A percentile compares a stretch with the other conserved stretches of the same genome.
Conservation (phyloP, 768 basidiomycete genomes). For the Lentinula raphanica region DNA sequence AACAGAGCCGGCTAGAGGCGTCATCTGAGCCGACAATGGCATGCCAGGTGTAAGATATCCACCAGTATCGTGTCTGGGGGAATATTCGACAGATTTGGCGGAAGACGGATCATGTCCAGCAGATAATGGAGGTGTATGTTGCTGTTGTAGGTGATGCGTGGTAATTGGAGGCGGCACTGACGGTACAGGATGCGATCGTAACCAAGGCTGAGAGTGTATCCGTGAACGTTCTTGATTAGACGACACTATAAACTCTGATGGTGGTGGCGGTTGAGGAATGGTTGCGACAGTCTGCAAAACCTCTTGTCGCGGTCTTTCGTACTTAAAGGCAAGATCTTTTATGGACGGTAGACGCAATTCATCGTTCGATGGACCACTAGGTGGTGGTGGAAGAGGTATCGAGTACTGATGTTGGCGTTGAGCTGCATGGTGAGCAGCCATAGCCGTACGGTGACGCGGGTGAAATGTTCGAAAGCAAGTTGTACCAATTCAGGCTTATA, state of each 20-base stretch:
- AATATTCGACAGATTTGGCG: conserved; percentile 31
- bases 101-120: conserved; percentile 34
- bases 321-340: conserved; percentile 66
- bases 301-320: conserved; percentile 26
- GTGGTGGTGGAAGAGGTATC: conserved; percentile 30
- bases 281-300: conserved; percentile 15
- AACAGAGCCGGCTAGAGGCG: conserved; percentile 32
- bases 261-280: conserved; percentile 26
- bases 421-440: conserved; percentile 46
- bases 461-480: conserved; percentile 23
- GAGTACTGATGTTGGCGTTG: conserved; percentile 32
- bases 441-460: conserved; percentile 21
- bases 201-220: conserved; percentile 34
- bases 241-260: conserved; percentile 22
- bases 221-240: conserved; percentile 23
- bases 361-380: conserved; percentile 20
- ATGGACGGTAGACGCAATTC: conserved; percentile 63
- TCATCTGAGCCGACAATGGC: conserved; percentile 39
- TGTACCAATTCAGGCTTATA: conserved; percentile 35
- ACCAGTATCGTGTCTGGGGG: conserved; percentile 44
- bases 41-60: conserved; percentile 45
- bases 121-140: conserved; percentile 44
- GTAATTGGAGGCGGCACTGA: conserved; percentile 13
- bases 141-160: conserved; percentile 34
- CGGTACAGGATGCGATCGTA: conserved; percentile 18